These are phyloP conservation scores for Malus sieversii DNA, from an alignment of 306 rosid genomes.

Conservation along the genomic window DNA sequence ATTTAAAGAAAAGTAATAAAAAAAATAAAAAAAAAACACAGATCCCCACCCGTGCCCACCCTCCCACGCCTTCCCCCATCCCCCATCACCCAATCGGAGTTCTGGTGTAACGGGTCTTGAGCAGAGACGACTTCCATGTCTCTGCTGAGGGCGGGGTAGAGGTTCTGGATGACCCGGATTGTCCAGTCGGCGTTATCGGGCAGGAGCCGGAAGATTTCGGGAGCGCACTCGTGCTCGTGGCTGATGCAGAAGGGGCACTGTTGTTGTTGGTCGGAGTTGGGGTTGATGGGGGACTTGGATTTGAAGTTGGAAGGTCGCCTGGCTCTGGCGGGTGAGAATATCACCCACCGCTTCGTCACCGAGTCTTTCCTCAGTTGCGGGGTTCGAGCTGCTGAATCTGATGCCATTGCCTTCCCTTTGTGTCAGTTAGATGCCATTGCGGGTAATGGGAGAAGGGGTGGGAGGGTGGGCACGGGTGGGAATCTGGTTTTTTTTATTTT, in stretches of 20 bases:
- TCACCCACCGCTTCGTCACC: constrained; percentile 57
- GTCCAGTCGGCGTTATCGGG: constrained; percentile 45
- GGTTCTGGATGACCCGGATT: constrained; percentile 69
- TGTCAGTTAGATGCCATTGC: neutral
- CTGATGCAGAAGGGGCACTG: constrained; percentile 77
- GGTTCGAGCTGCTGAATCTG: neutral
- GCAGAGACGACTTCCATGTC: neutral
- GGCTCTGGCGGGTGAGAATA: constrained; percentile 70
- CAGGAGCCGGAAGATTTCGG: constrained; percentile 72
- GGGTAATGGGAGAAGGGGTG: too few relatives aligned
- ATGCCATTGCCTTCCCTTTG: neutral
- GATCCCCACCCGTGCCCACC: too few relatives aligned
- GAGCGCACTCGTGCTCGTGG: constrained; percentile 69
- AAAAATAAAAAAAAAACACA: too few relatives aligned
- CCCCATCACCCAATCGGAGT: neutral
- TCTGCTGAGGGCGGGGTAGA: constrained; percentile 66
- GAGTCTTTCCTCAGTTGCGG: constrained; percentile 51
- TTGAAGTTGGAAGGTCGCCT: constrained; percentile 73
- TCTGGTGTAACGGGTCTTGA: neutral
- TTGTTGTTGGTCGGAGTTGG: constrained; percentile 16
- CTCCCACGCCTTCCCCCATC: too few relatives aligned
- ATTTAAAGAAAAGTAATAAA: too few relatives aligned
- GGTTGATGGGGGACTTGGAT: constrained; percentile 43
- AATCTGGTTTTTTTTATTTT: too few relatives aligned
- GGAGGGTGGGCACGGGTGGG: too few relatives aligned